A percentile compares a stretch with the other conserved stretches of the same genome.
phyloP scores from a whole-genome alignment of 2,329 filamentous ascomycete species.

The Calonectria multiphialidica region DNA sequence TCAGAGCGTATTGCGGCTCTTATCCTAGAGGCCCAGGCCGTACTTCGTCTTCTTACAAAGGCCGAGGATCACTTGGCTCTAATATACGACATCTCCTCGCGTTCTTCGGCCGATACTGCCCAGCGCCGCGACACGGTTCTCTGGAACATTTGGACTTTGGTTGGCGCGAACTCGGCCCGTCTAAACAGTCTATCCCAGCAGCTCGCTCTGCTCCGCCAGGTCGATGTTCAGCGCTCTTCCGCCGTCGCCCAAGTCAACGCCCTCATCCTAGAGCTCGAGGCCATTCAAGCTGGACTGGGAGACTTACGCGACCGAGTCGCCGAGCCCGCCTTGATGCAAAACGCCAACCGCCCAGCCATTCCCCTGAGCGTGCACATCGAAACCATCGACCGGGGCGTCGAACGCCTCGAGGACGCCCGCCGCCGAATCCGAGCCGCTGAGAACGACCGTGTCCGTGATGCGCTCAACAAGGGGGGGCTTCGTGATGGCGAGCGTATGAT shows the following conservation, averaged over 20 bases:
- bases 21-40: conserved; percentile 77
- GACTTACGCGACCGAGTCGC: conserved; percentile 79
- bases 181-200: conserved; percentile 73
- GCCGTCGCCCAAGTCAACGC: conserved; percentile 77
- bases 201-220: conserved; percentile 72
- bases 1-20: conserved; percentile 77
- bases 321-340: conserved; percentile 70
- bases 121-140: conserved; percentile 75
- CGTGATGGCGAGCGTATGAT: conserved; percentile 57
- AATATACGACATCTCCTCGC: conserved; percentile 77
- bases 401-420: conserved; percentile 76
- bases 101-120: conserved; percentile 70
- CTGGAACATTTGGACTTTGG: conserved; percentile 77
- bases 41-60: conserved; percentile 73
- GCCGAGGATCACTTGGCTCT: conserved; percentile 77
- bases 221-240: conserved; percentile 73
- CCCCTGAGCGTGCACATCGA: conserved; percentile 82
- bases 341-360: conserved; percentile 52
- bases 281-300: conserved; percentile 77
- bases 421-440: conserved; percentile 70
- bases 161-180: conserved; percentile 75
- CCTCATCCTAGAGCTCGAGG: conserved; percentile 79
- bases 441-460: conserved; percentile 67
- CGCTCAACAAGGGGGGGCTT: conserved; percentile 59
- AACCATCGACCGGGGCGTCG: conserved; percentile 78